Evolutionary conservation across 495 filamentous ascomycete genomes (phyloP), one percentile per base, ranked within the genome.

Genomic region (Cercophora sp.): DNA sequence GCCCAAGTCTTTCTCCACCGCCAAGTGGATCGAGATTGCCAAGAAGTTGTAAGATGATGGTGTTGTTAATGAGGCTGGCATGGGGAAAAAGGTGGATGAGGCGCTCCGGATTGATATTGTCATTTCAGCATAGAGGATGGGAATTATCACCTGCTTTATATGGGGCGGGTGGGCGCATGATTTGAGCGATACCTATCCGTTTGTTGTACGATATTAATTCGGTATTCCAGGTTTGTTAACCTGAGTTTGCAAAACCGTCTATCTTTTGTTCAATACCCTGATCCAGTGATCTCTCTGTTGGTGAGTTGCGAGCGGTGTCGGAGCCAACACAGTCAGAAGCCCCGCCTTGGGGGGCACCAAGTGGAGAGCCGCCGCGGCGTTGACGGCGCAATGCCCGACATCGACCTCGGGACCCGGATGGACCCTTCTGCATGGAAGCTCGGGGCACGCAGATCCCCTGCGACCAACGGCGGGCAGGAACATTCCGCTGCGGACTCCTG

Each of bases 1-100:
- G 67, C 93, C 93, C 70, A 98, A 98, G 87, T 89, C 85, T 56
- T 97, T 96, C 86, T 91, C 86, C 70, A 97, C 93, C 46, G 88
- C 90, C 65, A 91, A 93, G 68, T 97, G 88, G 79, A 86, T 91
- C 70, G 91, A 97, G 80, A 83, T 97, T 56, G 61, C 84, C 91
- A 66, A 75, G 66, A 90, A 87, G 76, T 78, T 98, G 73, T 98
- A 88, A 90, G 39, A 49, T 59, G 51, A 45, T 34, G 35, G 47
- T 45, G 32, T 52, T 54, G 34, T 58, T 57, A 24, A 54, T 57
- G 57, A 59, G 56, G 60, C 59, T 43, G 63, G 59, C 58, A 61
- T 49, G 66, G 61, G 52, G 62, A 57, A 44, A 44, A 37, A 43
- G 64, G 55, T 56, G 54, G n/a, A n/a, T n/a, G n/a, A n/a, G n/a